Conservation (phyloP, 225 moss, liverwort and hornwort genomes). For the Thuidium tamariscinum region DNA sequence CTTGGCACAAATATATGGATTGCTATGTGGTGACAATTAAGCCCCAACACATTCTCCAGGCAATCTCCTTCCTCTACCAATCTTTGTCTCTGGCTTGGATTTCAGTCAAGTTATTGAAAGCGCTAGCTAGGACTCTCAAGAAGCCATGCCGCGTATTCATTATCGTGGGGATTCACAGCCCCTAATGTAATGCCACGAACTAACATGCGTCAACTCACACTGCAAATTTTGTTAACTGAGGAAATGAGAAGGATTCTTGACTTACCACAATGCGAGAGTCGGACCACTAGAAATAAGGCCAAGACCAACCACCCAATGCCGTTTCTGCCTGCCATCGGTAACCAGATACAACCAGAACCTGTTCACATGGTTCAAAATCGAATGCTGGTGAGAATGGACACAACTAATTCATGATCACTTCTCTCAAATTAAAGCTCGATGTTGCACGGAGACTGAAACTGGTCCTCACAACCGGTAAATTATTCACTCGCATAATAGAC, state of each 20-base stretch:
- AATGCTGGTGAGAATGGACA: background rate
- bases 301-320: background rate
- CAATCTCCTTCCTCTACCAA: background rate
- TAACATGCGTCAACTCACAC: background rate
- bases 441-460: background rate
- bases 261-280: slow-evolving; percentile 1
- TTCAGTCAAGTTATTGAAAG: background rate
- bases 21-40: too few relatives aligned
- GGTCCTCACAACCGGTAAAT: background rate
- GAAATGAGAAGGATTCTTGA: background rate
- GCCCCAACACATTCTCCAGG: background rate
- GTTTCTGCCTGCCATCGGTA: background rate
- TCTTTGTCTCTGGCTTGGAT: background rate
- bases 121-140: background rate
- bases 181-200: background rate
- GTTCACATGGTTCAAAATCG: background rate
- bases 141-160: background rate
- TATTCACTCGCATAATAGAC: background rate
- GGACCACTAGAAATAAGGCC: background rate
- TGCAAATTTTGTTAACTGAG: background rate
- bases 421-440: background rate
- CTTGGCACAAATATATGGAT: background rate
- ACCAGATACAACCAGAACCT: background rate
- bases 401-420: background rate
- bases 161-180: too few relatives aligned